A percentile compares a stretch with the other conserved stretches of the same genome.
Conservation (phyloP, 257 asterid genomes). For the Solanum peruvianum region DNA sequence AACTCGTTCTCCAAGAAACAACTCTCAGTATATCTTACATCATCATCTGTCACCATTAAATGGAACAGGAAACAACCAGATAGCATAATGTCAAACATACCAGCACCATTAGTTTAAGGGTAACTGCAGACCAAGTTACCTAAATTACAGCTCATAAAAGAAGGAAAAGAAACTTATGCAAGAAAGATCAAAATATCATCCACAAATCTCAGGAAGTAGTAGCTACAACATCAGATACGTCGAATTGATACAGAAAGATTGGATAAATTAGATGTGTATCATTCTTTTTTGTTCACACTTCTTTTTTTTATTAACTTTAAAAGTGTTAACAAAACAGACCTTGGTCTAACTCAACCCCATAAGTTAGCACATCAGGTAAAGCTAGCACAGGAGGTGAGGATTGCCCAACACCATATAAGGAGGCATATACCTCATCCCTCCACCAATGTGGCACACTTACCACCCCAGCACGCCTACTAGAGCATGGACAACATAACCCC, state of each 20-base stretch:
- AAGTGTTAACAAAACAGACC: background rate
- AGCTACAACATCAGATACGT: background rate
- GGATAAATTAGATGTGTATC: background rate
- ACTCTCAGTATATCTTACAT: background rate
- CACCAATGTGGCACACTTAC: background rate
- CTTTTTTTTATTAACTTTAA: too few species aligned
- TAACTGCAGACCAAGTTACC: background rate
- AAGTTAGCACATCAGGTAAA: background rate
- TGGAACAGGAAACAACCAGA: background rate
- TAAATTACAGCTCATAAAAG: background rate
- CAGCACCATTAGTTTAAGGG: background rate
- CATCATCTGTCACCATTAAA: background rate
- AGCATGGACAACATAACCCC: background rate
- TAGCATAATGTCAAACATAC: background rate
- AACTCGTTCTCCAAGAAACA: background rate
- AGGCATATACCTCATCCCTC: background rate
- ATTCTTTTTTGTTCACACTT: background rate
- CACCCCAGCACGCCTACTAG: background rate
- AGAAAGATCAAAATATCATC: background rate
- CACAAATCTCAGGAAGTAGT: background rate
- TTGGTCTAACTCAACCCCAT: background rate
- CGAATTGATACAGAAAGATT: background rate
- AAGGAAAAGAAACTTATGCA: background rate
- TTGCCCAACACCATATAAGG: background rate
- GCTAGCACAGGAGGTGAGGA: background rate